Evolutionary conservation across 163 green algal species (phyloP), one percentile per base, ranked within the genome.

Genomic region (Volvox carteri): DNA sequence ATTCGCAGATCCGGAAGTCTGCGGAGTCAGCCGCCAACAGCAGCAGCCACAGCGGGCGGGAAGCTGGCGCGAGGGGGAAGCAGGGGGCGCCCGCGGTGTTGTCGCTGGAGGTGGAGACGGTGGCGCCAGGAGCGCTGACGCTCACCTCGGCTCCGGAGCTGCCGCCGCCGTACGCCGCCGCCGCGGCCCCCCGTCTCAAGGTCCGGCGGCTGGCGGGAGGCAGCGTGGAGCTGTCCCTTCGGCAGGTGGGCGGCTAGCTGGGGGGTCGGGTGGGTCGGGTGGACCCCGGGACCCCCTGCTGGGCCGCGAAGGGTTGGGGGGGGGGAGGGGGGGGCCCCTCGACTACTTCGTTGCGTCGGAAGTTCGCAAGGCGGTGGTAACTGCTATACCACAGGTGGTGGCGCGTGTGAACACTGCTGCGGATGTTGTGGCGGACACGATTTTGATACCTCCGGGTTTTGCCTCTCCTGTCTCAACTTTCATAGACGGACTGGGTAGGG

Each of bases 81-180:
- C 48, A 68, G 56, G 19, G 33, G 5, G 3, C 16, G 11, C 67
- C 33, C 9, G 44, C 50, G 18, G 19, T 48, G 35, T 72, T 94
- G 35, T 89, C 86, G 0, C 88, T 94, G 37, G 90, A 93, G 28
- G 70, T 92, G 33, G 92, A 94, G 78, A 90, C 92, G 35, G 90
- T 90, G 25, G 54, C 67, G 33, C 60, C 7, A 3, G 48, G 39
- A 0, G 75, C 85, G 18, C 44, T 92, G 8, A 88, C 81, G 21
- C 78, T 92, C 33, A 28, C 81, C 4, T 72, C 87, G 23, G 87
- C 76, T 6, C 39, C 60, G 5, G 73, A 84, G 70, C 58, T 89
- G 50, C 68, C 84, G 33, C 8, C 46, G 19, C 30, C 42, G 0
- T 46, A 50, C 28, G 30, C 39, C 1, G 33, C 30, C 1, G 48